These are phyloP conservation scores for Nakazawaea peltata DNA, from an alignment of 805 yeast species.

Conservation along the genomic window DNA sequence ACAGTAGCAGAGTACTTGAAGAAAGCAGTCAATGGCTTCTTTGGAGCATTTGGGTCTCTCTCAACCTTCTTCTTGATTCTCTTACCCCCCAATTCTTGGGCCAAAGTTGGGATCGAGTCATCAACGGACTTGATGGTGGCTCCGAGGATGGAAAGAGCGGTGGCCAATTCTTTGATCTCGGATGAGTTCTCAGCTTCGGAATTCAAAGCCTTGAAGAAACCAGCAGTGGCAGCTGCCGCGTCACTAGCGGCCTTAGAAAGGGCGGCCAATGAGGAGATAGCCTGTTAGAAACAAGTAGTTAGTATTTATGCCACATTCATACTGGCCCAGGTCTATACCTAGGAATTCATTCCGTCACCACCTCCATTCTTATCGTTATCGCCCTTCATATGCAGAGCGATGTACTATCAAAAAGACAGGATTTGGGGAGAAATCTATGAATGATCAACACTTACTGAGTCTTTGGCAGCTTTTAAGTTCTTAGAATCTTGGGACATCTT, in stretches of 20 bases:
- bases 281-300: constrained; percentile 24
- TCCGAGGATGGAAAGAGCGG: constrained; percentile 30
- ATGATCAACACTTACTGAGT: constrained; percentile 23
- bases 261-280: constrained; percentile 74
- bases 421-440: not conserved
- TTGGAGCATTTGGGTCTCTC: constrained; percentile 90
- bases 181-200: constrained; percentile 37
- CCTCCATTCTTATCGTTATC: too few species aligned
- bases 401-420: not conserved
- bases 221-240: constrained; percentile 73
- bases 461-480: constrained; percentile 27
- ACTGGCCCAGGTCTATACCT: too few species aligned
- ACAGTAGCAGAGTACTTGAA: constrained; percentile 70
- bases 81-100: constrained; percentile 20
- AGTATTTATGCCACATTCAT: too few species aligned
- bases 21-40: constrained; percentile 85
- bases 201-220: constrained; percentile 57
- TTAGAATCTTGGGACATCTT: not conserved
- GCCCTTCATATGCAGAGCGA: not conserved
- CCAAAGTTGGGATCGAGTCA: constrained; percentile 10
- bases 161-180: constrained; percentile 34
- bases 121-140: constrained; percentile 12
- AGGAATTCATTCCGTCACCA: too few species aligned
- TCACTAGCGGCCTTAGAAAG: constrained; percentile 82
- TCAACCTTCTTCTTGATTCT: constrained; percentile 39